Conservation (phyloP, 345 rosid genomes). For the Clarkia xantiana region DNA sequence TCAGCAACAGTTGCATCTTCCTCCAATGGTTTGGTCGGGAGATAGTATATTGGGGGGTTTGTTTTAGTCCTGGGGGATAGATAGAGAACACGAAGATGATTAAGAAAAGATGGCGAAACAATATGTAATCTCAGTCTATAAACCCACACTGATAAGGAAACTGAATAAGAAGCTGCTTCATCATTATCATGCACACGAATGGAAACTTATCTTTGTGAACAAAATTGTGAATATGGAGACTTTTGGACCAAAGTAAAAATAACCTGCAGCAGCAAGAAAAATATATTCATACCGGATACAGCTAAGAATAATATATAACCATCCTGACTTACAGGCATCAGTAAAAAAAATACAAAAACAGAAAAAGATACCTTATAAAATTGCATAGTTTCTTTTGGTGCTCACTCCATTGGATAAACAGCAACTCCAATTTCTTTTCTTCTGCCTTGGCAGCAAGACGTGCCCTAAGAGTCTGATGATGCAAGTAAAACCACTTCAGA, state of each 20-base stretch:
- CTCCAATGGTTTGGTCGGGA: slow-evolving; percentile 51
- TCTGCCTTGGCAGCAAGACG: slow-evolving; percentile 93
- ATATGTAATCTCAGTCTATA: too few species aligned
- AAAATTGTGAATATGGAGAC: slow-evolving; percentile 98
- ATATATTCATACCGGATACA: background rate
- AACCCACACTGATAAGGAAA: slow-evolving; percentile 13
- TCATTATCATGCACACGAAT: slow-evolving; percentile 52
- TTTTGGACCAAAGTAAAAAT: slow-evolving; percentile 92
- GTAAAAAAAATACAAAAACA: background rate
- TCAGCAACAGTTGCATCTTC: slow-evolving; percentile 36
- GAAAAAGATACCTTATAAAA: slow-evolving; percentile 63
- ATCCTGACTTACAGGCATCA: background rate
- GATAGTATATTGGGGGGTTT: slow-evolving; percentile 73
- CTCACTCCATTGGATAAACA: slow-evolving; percentile 94
- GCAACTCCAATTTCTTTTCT: slow-evolving; percentile 89
- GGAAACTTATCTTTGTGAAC: slow-evolving; percentile 93
- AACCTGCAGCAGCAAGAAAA: slow-evolving; percentile 50
- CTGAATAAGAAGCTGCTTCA: slow-evolving; percentile 24
- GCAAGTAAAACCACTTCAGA: background rate
- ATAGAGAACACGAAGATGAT: slow-evolving; percentile 5
- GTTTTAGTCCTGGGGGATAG: slow-evolving; percentile 72
- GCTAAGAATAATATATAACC: background rate
- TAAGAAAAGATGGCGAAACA: too few species aligned
- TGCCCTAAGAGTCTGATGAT: slow-evolving; percentile 77
- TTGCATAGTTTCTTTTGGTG: slow-evolving; percentile 78